Conservation (phyloP, 2,329 filamentous ascomycete species). For the Botryotinia globosa region DNA sequence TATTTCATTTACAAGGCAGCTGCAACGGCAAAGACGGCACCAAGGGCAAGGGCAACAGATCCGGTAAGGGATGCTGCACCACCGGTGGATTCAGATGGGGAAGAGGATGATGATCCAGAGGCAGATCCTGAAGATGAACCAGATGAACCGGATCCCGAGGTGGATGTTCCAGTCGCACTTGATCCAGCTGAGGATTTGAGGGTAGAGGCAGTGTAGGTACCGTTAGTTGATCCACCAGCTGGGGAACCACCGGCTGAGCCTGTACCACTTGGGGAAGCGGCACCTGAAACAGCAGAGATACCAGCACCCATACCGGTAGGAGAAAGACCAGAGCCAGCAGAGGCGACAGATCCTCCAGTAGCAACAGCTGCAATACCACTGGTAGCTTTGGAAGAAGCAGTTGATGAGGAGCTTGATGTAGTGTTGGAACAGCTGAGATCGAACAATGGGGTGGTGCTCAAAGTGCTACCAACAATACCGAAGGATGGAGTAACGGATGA, state of each 20-base stretch:
- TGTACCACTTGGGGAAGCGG: conserved; percentile 13
- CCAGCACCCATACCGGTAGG: conserved; percentile 25
- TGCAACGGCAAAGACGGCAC: conserved; percentile 17
- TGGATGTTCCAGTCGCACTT: conserved; percentile 10
- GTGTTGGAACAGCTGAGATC: conserved; percentile 57
- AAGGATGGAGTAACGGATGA: conserved; percentile 65
- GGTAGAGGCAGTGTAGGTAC: conserved; percentile 16
- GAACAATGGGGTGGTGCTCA: conserved; percentile 56
- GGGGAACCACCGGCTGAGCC: conserved; percentile 14
- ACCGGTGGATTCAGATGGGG: conserved; percentile 20
- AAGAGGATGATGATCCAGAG: conserved; percentile 13
- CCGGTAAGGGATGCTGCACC: conserved; percentile 22
- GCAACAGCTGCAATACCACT: conserved; percentile 20
- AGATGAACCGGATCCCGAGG: conserved; percentile 20
- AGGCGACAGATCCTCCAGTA: conserved; percentile 21
- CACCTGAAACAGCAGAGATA: conserved; percentile 19
- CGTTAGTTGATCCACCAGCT: conserved; percentile 11
- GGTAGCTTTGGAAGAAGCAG: conserved; percentile 23
- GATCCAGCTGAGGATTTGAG: conserved; percentile 9
- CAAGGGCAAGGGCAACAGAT: conserved; percentile 15
- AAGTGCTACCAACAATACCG: conserved; percentile 59
- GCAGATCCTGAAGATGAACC: conserved; percentile 17
- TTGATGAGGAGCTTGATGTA: conserved; percentile 22
- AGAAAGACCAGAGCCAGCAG: conserved; percentile 28
- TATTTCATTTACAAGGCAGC: conserved; percentile 16